A percentile compares a stretch with the other conserved stretches of the same genome.
phyloP scores from a whole-genome alignment of 371 early-diverging fungal species.

The Mortierella sp. region DNA sequence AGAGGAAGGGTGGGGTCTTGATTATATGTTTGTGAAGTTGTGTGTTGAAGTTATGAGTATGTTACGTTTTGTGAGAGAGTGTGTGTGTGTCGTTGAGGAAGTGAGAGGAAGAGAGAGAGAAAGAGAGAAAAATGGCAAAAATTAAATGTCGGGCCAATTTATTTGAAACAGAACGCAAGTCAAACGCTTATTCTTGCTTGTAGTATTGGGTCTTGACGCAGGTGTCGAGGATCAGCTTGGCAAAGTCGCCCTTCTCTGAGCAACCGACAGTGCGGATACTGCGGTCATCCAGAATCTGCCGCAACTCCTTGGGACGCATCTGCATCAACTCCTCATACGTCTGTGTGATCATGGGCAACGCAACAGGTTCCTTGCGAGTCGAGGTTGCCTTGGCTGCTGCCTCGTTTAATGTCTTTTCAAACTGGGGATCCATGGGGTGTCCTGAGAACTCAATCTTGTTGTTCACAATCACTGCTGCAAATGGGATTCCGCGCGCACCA shows the following conservation, averaged over 20 bases:
- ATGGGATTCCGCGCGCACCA: constrained; percentile 52
- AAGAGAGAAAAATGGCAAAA: background rate
- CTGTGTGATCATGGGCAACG: constrained; percentile 48
- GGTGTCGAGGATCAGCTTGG: constrained; percentile 48
- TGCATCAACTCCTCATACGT: constrained; percentile 54
- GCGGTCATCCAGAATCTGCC: constrained; percentile 50
- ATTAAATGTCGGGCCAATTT: background rate
- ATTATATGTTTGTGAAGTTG: background rate
- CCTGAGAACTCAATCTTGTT: constrained; percentile 55
- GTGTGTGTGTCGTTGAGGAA: background rate
- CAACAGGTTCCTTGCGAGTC: constrained; percentile 38
- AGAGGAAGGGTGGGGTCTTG: background rate
- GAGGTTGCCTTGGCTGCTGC: constrained; percentile 43
- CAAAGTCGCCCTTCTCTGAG: constrained; percentile 49
- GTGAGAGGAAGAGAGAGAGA: background rate
- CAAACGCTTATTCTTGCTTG: constrained; percentile 27
- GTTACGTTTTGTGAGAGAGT: background rate
- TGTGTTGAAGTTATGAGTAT: background rate
- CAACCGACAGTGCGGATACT: constrained; percentile 39
- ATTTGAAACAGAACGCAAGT: background rate
- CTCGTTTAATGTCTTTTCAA: constrained; percentile 26
- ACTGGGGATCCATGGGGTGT: constrained; percentile 56
- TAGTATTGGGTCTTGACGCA: constrained; percentile 52
- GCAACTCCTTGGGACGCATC: constrained; percentile 50
- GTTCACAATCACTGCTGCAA: constrained; percentile 49